phyloP scores from a whole-genome alignment of 164 flowering plant species.

The Nelumbo lutea region DNA sequence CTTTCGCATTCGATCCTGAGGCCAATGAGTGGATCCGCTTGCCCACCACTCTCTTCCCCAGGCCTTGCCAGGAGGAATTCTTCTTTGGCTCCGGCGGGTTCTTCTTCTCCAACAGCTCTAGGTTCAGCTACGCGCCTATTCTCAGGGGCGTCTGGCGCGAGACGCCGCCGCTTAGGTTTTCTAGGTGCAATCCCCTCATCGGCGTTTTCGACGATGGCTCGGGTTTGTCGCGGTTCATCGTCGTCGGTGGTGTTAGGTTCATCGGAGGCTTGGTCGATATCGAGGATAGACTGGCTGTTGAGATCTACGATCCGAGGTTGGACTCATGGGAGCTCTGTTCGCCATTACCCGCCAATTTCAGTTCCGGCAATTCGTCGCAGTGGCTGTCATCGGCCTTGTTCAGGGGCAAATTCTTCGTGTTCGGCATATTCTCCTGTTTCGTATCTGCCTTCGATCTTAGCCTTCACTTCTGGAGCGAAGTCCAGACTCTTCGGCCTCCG shows the following conservation, averaged over 20 bases:
- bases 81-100: constrained; percentile 41
- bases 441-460: constrained; percentile 46
- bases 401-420: constrained; percentile 42
- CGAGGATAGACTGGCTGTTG: constrained; percentile 53
- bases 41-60: constrained; percentile 24
- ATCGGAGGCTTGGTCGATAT: constrained; percentile 58
- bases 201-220: constrained; percentile 33
- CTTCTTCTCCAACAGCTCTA: constrained; percentile 30
- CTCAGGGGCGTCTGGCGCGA: constrained; percentile 32
- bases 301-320: constrained; percentile 43
- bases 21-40: constrained; percentile 49
- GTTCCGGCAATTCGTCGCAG: constrained; percentile 42
- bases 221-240: constrained; percentile 33
- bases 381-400: constrained; percentile 49
- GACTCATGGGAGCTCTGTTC: constrained; percentile 57
- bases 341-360: constrained; percentile 49
- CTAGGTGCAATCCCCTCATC: constrained; percentile 52
- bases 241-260: constrained; percentile 56
- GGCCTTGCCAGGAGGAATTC: constrained; percentile 20
- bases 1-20: constrained; percentile 66
- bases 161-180: constrained; percentile 41
- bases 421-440: constrained; percentile 41
- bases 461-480: constrained; percentile 45
- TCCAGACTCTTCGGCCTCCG: constrained; percentile 52
- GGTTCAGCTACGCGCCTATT: constrained; percentile 37